Evolutionary conservation across 2,329 filamentous ascomycete genomes (phyloP).

Genomic region (Aspergillus pseudoviridinutans): DNA sequence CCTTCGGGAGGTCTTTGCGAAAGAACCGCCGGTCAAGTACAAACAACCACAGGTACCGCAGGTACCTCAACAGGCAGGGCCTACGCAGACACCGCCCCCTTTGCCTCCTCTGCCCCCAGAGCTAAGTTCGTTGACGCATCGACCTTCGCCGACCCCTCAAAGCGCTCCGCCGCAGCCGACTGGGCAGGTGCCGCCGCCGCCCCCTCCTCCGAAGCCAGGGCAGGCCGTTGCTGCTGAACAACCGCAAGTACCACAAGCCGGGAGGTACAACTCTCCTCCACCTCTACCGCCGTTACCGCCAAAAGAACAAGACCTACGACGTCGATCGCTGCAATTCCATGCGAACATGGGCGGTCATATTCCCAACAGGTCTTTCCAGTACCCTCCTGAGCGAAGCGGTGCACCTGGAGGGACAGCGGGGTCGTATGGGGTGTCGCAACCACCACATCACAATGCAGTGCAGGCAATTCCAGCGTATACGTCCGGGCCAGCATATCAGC

Average conservation of each 20-base stretch:
- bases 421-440: conserved; percentile 3
- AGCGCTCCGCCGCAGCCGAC: conserved; percentile 9
- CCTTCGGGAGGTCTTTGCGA: conserved; percentile 81
- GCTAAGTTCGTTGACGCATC: conserved; percentile 41
- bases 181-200: conserved; percentile 29
- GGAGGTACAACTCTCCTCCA: conserved; percentile 28
- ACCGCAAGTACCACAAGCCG: conserved; percentile 16
- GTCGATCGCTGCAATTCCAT: conserved; percentile 11
- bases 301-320: conserved; percentile 23
- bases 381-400: conserved; percentile 26
- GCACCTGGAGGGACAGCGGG: conserved; percentile 12
- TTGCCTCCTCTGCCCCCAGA: conserved; percentile 70
- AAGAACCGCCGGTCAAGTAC: conserved; percentile 87
- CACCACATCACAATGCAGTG: background rate
- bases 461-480: conserved; percentile 11
- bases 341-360: conserved; percentile 5
- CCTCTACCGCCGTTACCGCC: conserved; percentile 39
- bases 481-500: conserved; percentile 15
- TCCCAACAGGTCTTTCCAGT: conserved; percentile 17
- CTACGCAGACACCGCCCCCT: conserved; percentile 55
- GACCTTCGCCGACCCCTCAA: conserved; percentile 28
- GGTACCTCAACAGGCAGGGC: conserved; percentile 31
- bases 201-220: conserved; percentile 37
- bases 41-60: conserved; percentile 48
- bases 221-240: conserved; percentile 15